Evolutionary conservation across 1,139 yeast genomes (phyloP).

Genomic region (Spathaspora sp.): DNA sequence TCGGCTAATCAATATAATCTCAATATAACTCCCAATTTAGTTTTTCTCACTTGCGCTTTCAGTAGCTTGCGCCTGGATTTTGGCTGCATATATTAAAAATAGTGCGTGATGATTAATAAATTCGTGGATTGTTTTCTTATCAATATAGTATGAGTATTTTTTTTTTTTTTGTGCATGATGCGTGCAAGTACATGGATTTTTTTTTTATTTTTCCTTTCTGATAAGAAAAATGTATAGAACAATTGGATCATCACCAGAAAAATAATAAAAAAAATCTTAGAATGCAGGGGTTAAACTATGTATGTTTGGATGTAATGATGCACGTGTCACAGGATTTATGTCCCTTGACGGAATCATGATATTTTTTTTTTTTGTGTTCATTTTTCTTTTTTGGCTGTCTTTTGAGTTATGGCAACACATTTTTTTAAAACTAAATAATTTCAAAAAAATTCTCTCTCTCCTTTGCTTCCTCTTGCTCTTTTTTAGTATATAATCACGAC

Average conservation of each 20-base stretch:
- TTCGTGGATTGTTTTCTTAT: background rate
- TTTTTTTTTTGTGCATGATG: background rate
- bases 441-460: background rate
- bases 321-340: background rate
- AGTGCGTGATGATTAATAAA: background rate
- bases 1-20: background rate
- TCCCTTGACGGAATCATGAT: background rate
- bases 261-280: background rate
- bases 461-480: background rate
- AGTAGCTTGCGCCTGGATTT: background rate
- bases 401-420: background rate
- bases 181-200: background rate
- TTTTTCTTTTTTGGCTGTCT: background rate
- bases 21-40: background rate
- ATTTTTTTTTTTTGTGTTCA: background rate
- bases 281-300: background rate
- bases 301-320: background rate
- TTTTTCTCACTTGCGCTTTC: background rate
- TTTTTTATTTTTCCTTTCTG: background rate
- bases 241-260: background rate
- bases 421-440: background rate
- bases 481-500: background rate
- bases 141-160: background rate
- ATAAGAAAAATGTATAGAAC: background rate
- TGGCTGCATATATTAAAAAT: background rate